These are phyloP conservation scores for Wickerhamiella occidentalis DNA, from an alignment of 805 yeast species.

Conservation along the genomic window DNA sequence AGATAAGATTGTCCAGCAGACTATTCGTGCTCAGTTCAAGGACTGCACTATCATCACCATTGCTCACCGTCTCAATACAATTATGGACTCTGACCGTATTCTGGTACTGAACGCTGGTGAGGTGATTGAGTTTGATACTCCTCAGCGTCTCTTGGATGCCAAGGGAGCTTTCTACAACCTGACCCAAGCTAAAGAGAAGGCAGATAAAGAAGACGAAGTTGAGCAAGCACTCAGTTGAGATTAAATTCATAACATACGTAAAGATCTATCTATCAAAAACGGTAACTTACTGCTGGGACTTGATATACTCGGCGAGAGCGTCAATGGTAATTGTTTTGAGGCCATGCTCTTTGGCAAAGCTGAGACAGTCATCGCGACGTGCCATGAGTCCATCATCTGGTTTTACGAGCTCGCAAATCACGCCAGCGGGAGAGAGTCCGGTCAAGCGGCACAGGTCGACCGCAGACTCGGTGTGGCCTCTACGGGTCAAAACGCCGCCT, in stretches of 20 bases:
- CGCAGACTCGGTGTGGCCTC: constrained; percentile 97
- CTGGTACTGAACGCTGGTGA: constrained; percentile 63
- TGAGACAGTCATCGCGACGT: constrained; percentile 74
- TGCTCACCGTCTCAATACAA: constrained; percentile 81
- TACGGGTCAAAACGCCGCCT: constrained; percentile 67
- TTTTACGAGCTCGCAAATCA: constrained; percentile 84
- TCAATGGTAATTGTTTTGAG: constrained; percentile 72
- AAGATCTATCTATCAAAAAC: background rate
- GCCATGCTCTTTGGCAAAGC: constrained; percentile 48
- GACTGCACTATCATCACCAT: constrained; percentile 71
- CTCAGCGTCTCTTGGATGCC: constrained; percentile 25
- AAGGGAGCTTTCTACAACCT: constrained; percentile 17
- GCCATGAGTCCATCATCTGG: constrained; percentile 94
- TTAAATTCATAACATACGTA: background rate
- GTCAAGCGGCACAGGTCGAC: constrained; percentile 73
- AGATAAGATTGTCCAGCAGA: constrained; percentile 60
- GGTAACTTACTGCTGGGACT: background rate
- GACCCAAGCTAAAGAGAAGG: constrained; percentile 5
- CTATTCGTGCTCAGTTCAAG: constrained; percentile 53
- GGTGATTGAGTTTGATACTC: constrained; percentile 64
- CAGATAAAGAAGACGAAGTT: background rate
- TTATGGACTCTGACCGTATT: constrained; percentile 71
- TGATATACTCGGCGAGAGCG: constrained; percentile 47
- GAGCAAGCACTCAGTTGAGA: background rate
- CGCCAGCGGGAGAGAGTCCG: constrained; percentile 74